Percentiles rank a stretch among this genome's conserved stretches.
Evolutionary conservation across 495 filamentous ascomycete genomes (phyloP).

Genomic region (Ramalina peruviana): DNA sequence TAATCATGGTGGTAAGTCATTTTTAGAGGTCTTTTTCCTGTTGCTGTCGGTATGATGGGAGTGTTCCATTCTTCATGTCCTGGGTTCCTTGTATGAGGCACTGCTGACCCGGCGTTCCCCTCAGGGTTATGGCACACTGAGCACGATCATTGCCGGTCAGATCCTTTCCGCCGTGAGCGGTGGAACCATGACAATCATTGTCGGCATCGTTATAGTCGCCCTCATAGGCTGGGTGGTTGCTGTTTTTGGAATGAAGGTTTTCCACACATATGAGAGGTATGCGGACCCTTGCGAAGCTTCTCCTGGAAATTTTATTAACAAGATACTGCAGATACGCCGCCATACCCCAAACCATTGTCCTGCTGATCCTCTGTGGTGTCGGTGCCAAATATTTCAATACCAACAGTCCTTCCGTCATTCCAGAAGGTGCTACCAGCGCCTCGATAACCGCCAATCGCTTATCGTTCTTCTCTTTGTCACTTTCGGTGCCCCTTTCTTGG

Average conservation of each 20-base stretch:
- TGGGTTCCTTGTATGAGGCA: too few relatives aligned
- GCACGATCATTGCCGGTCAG: slow-evolving; percentile 21
- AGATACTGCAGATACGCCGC: slow-evolving; percentile 41
- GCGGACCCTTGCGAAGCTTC: background rate
- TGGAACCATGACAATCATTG: slow-evolving; percentile 43
- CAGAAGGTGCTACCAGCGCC: slow-evolving; percentile 13
- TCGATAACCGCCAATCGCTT: slow-evolving; percentile 43
- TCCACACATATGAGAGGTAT: slow-evolving; percentile 56
- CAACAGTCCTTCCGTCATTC: slow-evolving; percentile 21
- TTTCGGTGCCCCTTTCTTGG: slow-evolving; percentile 42
- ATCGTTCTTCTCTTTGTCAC: slow-evolving; percentile 49
- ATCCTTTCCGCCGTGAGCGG: slow-evolving; percentile 44
- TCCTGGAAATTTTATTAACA: background rate
- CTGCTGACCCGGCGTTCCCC: too few relatives aligned
- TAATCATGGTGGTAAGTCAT: slow-evolving; percentile 41
- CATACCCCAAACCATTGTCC: slow-evolving; percentile 51
- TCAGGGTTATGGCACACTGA: slow-evolving; percentile 12
- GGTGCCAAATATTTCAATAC: slow-evolving; percentile 55
- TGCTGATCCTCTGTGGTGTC: slow-evolving; percentile 53
- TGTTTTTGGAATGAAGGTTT: slow-evolving; percentile 60
- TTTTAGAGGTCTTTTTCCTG: too few relatives aligned
- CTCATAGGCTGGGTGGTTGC: slow-evolving; percentile 49
- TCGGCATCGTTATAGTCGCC: slow-evolving; percentile 55
- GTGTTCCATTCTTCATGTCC: too few relatives aligned
- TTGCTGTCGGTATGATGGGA: too few relatives aligned